Percentiles rank a stretch among this genome's conserved stretches.
Evolutionary conservation across 306 rosid genomes (phyloP).

Genomic region (Lathyrus sativus): DNA sequence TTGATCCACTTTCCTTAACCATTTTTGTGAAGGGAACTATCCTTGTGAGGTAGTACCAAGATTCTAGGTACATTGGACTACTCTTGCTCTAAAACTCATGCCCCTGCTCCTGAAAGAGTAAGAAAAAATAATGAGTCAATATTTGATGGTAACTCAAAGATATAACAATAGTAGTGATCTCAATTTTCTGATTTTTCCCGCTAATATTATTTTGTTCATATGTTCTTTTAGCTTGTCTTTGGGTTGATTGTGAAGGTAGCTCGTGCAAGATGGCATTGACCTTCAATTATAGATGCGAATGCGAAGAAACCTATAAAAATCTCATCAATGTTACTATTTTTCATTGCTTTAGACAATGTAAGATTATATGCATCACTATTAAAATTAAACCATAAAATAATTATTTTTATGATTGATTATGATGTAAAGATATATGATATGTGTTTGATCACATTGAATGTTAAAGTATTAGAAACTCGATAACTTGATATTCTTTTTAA

Average conservation of each 20-base stretch:
- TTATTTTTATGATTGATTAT: no score
- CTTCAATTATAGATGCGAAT: constrained; percentile 56
- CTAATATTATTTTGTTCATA: neutral
- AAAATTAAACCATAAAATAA: no score
- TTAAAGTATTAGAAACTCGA: no score
- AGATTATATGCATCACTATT: constrained; percentile 35
- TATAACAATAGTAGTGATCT: neutral
- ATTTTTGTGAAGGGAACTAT: no score
- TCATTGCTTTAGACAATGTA: constrained; percentile 76
- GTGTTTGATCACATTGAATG: no score
- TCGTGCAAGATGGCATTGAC: constrained; percentile 68
- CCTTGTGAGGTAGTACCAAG: no score
- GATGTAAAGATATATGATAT: no score
- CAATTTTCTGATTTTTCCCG: neutral
- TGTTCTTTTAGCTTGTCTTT: constrained; percentile 60
- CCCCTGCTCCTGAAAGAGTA: constrained; percentile 51
- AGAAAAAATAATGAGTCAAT: constrained; percentile 45
- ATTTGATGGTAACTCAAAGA: constrained; percentile 60
- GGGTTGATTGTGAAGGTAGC: constrained; percentile 82
- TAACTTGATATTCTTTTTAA: no score
- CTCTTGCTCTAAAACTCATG: constrained; percentile 58
- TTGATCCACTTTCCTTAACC: no score
- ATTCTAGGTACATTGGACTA: constrained; percentile 59
- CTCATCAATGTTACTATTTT: constrained; percentile 63
- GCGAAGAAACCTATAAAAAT: constrained; percentile 63